Percentiles rank a stretch among this genome's conserved stretches.
Conservation (phyloP, 805 yeast genomes). For the Wickerhamomyces ciferrii region DNA sequence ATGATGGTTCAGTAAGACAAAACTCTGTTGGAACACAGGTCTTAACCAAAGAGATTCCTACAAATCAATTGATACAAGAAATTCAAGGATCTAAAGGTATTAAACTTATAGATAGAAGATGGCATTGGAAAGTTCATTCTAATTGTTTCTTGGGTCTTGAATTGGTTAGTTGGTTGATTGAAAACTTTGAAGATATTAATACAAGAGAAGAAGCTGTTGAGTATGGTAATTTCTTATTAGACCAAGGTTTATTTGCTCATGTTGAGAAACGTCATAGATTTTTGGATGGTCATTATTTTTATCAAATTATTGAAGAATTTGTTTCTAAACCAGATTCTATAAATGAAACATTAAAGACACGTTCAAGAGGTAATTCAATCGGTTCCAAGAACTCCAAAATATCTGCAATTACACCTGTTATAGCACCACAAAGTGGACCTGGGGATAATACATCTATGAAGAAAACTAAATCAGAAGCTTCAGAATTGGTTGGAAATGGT, state of each 20-base stretch:
- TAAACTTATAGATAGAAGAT: slow-evolving; percentile 67
- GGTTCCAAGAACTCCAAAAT: slow-evolving; percentile 9
- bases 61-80: slow-evolving; percentile 53
- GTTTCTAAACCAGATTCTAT: slow-evolving; percentile 15
- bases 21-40: slow-evolving; percentile 12
- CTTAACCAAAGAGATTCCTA: slow-evolving; percentile 44
- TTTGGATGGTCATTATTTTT: slow-evolving; percentile 90
- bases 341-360: background rate
- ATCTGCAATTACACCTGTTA: slow-evolving; percentile 13
- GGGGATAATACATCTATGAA: slow-evolving; percentile 5
- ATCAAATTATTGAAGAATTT: slow-evolving; percentile 59
- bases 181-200: slow-evolving; percentile 72
- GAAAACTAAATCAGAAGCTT: slow-evolving; percentile 5
- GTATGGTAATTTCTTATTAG: slow-evolving; percentile 77
- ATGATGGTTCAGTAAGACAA: slow-evolving; percentile 25
- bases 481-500: background rate
- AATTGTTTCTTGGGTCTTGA: slow-evolving; percentile 84
- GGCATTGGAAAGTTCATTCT: slow-evolving; percentile 83
- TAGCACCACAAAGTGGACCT: slow-evolving; percentile 3
- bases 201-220: slow-evolving; percentile 78
- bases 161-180: slow-evolving; percentile 78
- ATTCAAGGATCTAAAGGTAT: slow-evolving; percentile 65
- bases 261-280: slow-evolving; percentile 81
- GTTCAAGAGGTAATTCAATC: slow-evolving; percentile 8
- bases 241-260: slow-evolving; percentile 66